Evolutionary conservation across 495 filamentous ascomycete genomes (phyloP), one percentile per base, ranked within the genome.

Genomic region (Tuber melanosporum): DNA sequence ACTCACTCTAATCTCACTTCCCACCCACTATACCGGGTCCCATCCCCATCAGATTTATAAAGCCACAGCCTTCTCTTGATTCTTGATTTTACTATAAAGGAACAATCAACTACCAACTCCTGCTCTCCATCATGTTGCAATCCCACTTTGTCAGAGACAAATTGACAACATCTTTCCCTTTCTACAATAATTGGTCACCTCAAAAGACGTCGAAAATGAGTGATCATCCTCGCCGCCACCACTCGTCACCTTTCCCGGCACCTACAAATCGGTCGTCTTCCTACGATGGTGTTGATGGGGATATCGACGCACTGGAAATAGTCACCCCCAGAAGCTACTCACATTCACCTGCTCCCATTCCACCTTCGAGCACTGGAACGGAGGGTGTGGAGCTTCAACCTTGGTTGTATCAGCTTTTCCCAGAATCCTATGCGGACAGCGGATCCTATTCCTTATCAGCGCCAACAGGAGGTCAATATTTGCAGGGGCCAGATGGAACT

Each of bases 401-500:
- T 75, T 82, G 80, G 80, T 52, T 82, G 17, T 82, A 80, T 75
- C 80, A 76, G 42, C 80, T 82, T 47, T 82, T 82, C 57, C 80
- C 80, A 39, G 81, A 82, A 70, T 71, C 80, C 71, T 82, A 82
- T 26, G 62, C 78, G 43, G 81, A 82, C 69, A 52, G 49, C 44
- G 73, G 20, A 42, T 43, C 70, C 19, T 76, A 77, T 72, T 70
- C 72, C 71, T 74, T 76, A 52, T 36, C 81, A 15, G 41, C 78
- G 6, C 49, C 81, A 74, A 75, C 43, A 44, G 75, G 72, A 47
- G 41, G 70, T 41, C 81, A 82, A 74, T 82, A 82, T 70, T 70
- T 77, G 52, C 77, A 72, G 41, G 74, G 72, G 36, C 32, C 46
- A n/a, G 75, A 74, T 49, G 49, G 66, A 71, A 73, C n/a, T 74